Conservation (phyloP, 2,329 filamentous ascomycete species). For the Fusarium piperis region DNA sequence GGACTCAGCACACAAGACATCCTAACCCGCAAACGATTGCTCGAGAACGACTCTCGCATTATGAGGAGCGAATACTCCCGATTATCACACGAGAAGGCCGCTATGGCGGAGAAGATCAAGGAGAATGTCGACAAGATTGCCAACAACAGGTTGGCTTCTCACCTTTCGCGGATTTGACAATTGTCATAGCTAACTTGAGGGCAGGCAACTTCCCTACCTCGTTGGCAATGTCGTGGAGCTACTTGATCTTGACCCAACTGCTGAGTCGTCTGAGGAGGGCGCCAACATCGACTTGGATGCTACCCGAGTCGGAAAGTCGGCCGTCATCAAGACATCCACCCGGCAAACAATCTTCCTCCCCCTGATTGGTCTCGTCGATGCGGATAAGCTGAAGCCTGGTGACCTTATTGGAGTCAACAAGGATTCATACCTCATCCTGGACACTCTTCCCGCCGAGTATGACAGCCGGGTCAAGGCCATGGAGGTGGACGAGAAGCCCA, state of each 20-base stretch:
- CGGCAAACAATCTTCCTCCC: conserved; percentile 98
- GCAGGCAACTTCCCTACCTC: conserved; percentile 94
- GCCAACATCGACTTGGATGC: conserved; percentile 99
- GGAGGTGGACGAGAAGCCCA: conserved; percentile 99
- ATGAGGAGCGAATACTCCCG: conserved; percentile 98
- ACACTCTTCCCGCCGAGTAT: conserved; percentile 96
- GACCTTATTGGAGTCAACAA: conserved; percentile 99
- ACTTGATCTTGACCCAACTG: conserved; percentile 93
- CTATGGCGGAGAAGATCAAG: conserved; percentile 99
- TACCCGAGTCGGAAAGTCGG: conserved; percentile 95
- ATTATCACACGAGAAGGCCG: conserved; percentile 91
- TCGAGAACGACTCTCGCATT: conserved; percentile 98
- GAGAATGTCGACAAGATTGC: conserved; percentile 99
- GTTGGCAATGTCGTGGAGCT: conserved; percentile 99
- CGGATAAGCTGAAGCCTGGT: conserved; percentile 91
- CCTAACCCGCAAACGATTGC: conserved; percentile 84
- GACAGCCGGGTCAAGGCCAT: conserved; percentile 99
- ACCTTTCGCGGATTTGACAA: background rate
- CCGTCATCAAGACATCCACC: conserved; percentile 99
- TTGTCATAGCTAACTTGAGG: conserved; percentile 1
- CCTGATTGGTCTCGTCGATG: conserved; percentile 95
- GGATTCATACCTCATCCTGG: conserved; percentile 96
- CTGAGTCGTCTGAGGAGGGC: conserved; percentile 95
- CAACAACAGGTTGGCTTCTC: conserved; percentile 82
- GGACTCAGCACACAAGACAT: conserved; percentile 95